phyloP scores from a whole-genome alignment of 176 grass and related monocot genomes.

The Musa acuminata region DNA sequence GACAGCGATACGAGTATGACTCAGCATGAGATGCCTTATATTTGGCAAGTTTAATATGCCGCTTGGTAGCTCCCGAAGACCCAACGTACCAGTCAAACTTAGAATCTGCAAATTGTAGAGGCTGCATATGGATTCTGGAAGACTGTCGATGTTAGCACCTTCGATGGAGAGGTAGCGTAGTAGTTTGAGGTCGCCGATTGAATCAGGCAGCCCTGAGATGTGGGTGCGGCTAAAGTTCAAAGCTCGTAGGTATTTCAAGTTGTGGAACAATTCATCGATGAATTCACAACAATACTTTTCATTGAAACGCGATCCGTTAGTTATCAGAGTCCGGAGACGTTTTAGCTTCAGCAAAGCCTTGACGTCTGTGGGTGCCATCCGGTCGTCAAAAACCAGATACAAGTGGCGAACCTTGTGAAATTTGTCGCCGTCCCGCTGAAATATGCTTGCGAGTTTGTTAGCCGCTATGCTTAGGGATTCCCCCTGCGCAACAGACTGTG shows the following conservation, averaged over 20 bases:
- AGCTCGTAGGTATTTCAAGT: constrained; percentile 23
- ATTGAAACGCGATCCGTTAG: too few species aligned
- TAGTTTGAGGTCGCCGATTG: constrained; percentile 36
- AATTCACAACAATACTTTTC: too few species aligned
- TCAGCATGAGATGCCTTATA: constrained; percentile 29
- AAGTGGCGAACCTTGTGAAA: constrained; percentile 20
- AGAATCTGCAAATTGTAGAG: constrained; percentile 41
- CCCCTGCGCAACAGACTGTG: constrained; percentile 26
- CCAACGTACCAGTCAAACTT: neutral
- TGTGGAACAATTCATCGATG: neutral
- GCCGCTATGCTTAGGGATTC: constrained; percentile 18
- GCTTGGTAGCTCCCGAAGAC: constrained; percentile 28
- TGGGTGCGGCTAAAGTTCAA: constrained; percentile 27
- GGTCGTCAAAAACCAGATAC: constrained; percentile 18
- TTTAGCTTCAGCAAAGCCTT: neutral
- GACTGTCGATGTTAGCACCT: constrained; percentile 8
- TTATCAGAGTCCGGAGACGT: neutral
- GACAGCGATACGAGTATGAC: constrained; percentile 21
- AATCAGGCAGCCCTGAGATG: constrained; percentile 29
- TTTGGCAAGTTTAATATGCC: constrained; percentile 28
- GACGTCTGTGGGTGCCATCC: neutral
- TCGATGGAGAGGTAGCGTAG: constrained; percentile 36
- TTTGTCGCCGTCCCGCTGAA: neutral
- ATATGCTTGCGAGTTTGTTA: constrained; percentile 3
- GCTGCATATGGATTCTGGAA: constrained; percentile 34